Base-by-base conservation (phyloP, 495 filamentous ascomycete species). In the Annulohypoxylon nitens region DNA sequence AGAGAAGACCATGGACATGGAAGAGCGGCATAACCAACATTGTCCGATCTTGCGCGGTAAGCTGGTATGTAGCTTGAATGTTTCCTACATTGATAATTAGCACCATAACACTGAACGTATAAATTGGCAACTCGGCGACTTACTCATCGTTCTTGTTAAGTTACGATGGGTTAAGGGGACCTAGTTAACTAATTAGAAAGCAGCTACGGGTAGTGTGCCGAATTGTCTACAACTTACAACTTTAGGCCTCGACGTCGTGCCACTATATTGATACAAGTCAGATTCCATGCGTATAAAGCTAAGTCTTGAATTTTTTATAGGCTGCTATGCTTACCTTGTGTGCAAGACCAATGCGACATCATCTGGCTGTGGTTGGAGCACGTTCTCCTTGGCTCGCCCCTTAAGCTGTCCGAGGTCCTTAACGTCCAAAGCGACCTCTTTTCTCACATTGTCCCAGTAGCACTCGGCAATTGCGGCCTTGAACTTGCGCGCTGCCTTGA, bases 1-100 rank as follows among this genome's bases (percentile, higher is more conserved):
- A 93, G 4, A 95, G 85, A 2, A 97, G 86, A 25, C 93, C 93
- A 78, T 95, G 93, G 64, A 97, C 93, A 80, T 97, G 93, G 86
- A 95, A 95, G 3, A 97, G 86, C 8, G 93, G 93, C 93, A 95
- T 97, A 53, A 97, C 93, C n/a, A 97, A 86, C 81, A 93, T 89
- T 39, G 93, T 95, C 36, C 92, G 87, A 80, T 95, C 93, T 33
- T 82, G 60, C 25, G 87, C 78, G 2, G 88, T 88, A 60, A 96
- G 86, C 58, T 88, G 77, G 80, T 95, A 95, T 2, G 93, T 96
- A 12, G 83, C 79, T 71, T 90, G 84, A 75, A 95, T 93, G 81
- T 95, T 95, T 67, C 81, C 87, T 90, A 69, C 51, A 14, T 14
- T 18, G 20, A 48, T 10, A 12, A 33, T 69, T 14, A 71, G 64